phyloP scores from a whole-genome alignment of 2,329 filamentous ascomycete species.

The Microcera coccophila region DNA sequence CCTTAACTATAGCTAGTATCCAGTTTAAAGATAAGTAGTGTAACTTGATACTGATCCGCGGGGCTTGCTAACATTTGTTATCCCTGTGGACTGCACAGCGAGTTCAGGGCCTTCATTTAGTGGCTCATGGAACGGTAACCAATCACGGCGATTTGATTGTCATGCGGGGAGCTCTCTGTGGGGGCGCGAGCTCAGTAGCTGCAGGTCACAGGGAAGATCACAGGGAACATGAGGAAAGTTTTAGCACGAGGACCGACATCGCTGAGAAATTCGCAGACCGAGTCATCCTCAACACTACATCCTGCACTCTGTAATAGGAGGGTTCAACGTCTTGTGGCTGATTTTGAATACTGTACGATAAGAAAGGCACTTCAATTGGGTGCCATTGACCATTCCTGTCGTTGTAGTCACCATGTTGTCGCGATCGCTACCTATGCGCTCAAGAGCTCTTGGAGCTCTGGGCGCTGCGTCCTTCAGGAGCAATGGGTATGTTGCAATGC shows the following conservation, averaged over 20 bases:
- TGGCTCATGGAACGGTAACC: constrained; percentile 5
- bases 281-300: background rate
- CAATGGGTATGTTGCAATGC: constrained; percentile 23
- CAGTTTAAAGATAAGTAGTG: too few relatives aligned
- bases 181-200: constrained; percentile 7
- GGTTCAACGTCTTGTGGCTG: background rate
- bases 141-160: constrained; percentile 23
- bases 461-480: constrained; percentile 14
- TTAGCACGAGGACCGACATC: constrained; percentile 28
- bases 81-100: too few relatives aligned
- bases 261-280: constrained; percentile 19
- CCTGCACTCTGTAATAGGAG: background rate
- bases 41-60: too few relatives aligned
- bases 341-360: background rate
- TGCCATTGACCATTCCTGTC: constrained; percentile 1
- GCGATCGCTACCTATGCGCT: constrained; percentile 26
- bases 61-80: too few relatives aligned
- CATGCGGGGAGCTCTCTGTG: constrained; percentile 26
- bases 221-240: constrained; percentile 29
- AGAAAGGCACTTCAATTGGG: background rate
- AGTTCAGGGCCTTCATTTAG: too few relatives aligned
- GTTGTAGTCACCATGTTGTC: constrained; percentile 26
- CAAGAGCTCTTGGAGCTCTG: constrained; percentile 27
- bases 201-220: constrained; percentile 35
- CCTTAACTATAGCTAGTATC: too few relatives aligned